Evolutionary conservation across 257 asterid genomes (phyloP), one percentile per base, ranked within the genome.

Genomic region (Penstemon newberryi): DNA sequence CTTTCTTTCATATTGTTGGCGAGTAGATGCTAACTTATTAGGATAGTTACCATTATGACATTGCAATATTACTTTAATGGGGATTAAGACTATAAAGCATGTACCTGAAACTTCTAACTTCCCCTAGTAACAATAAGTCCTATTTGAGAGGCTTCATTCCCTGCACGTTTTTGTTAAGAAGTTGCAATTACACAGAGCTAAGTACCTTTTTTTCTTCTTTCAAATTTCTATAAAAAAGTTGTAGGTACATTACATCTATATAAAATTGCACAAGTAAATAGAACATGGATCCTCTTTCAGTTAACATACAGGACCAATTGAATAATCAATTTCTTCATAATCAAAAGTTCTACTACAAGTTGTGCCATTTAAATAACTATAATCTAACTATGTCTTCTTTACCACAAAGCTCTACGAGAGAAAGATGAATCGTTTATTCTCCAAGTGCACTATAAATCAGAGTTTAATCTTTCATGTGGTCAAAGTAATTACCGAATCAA

Each of bases 91-190:
- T 43, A 38, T 54, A 59, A 59, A 56, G 72, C 63, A 69, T 19
- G 57, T 77, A 79, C 85, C 89, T 69, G 77, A 66, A 75, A 75
- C 40, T 56, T 61, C 44, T 33, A 13, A 44, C 50, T 44, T 64
- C 70, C 11, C 66, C 64, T 63, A 33, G 63, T 44, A 41, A 63
- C 33, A 25, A 25, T 25, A n/a, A 51, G 42, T 77, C 75, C 78
- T 84, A 84, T 73, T 81, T 84, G 71, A 84, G 89, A 33, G 84
- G 87, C 82, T 75, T 84, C 82, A 81, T 60, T 57, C 87, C 87
- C 89, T 84, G 68, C 15, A 37, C 56, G 33, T 70, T 57, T 63
- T 45, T 64, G 67, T 12, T 3, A 41, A 63, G 71, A 75, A 56
- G 50, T 71, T 36, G 67, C 44, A 46, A 46, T 19, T 18, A 62